Conservation (phyloP, 73 alveolate genomes). For the Paramecium caudatum region DNA sequence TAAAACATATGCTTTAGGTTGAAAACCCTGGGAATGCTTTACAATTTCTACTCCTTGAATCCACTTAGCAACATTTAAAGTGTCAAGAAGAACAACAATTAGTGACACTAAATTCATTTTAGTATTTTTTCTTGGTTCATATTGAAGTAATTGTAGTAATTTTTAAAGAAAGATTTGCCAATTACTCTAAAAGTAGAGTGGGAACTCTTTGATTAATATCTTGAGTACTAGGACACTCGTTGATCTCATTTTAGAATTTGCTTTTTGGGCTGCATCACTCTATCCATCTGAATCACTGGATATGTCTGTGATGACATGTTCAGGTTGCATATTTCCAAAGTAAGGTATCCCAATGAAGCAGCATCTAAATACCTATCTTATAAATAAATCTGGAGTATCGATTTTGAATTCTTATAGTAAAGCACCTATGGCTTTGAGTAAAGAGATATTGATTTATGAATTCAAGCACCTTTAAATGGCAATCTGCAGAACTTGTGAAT, state of each 20-base stretch:
- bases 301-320: background rate
- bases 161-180: conserved; percentile 33
- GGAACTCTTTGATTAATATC: conserved; percentile 6
- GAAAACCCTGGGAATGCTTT: conserved; percentile 17
- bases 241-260: conserved; percentile 35
- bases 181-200: conserved; percentile 36
- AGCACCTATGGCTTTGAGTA: conserved; percentile 32
- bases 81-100: background rate
- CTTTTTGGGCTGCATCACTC: conserved; percentile 46
- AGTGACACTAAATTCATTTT: conserved; percentile 14
- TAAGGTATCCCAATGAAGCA: conserved; percentile 44
- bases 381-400: conserved; percentile 40
- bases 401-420: conserved; percentile 34
- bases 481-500: background rate
- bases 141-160: background rate
- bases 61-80: conserved; percentile 44
- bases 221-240: background rate
- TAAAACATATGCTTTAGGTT: conserved; percentile 37
- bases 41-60: conserved; percentile 26
- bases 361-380: conserved; percentile 7
- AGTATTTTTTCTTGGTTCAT: conserved; percentile 39
- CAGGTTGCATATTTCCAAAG: conserved; percentile 7
- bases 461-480: conserved; percentile 11
- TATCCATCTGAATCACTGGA: conserved; percentile 47
- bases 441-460: background rate